These are phyloP conservation scores for Fusarium staphyleae DNA, from an alignment of 2,329 filamentous ascomycete species.

Conservation along the genomic window DNA sequence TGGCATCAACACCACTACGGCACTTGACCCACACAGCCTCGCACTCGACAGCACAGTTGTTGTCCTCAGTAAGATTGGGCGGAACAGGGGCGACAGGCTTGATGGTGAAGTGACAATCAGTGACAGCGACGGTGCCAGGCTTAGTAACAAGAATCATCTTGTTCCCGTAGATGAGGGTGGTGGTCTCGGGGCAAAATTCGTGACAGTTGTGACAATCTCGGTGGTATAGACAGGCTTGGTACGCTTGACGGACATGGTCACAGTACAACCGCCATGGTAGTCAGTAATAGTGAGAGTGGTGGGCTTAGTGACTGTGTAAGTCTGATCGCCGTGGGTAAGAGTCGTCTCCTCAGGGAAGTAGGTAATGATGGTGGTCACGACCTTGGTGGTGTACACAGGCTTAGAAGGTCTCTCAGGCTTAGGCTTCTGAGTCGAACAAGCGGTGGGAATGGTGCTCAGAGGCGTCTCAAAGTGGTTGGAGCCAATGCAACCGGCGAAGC, in stretches of 20 bases:
- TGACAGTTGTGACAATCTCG: constrained; percentile 40
- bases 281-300: constrained; percentile 70
- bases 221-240: constrained; percentile 28
- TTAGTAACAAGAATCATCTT: constrained; percentile 30
- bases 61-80: constrained; percentile 17
- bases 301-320: constrained; percentile 69
- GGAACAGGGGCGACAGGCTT: constrained; percentile 23
- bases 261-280: constrained; percentile 64
- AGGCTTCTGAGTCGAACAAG: constrained; percentile 18
- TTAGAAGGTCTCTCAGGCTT: too few species aligned
- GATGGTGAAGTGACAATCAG: constrained; percentile 26
- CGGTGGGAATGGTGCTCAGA: constrained; percentile 20
- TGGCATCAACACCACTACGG: too few species aligned
- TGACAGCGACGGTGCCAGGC: constrained; percentile 24
- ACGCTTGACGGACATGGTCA: constrained; percentile 52
- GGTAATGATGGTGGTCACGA: constrained; percentile 69
- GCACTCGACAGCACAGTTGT: background rate
- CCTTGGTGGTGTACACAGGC: constrained; percentile 62
- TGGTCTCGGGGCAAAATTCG: constrained; percentile 49
- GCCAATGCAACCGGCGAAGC: constrained; percentile 37
- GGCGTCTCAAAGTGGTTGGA: constrained; percentile 37
- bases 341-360: constrained; percentile 70
- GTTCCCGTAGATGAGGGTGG: constrained; percentile 45
- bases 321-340: constrained; percentile 64
- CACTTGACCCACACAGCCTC: background rate